Evolutionary conservation across 2,329 filamentous ascomycete genomes (phyloP).

Genomic region (Xylariomycetidae sp.): DNA sequence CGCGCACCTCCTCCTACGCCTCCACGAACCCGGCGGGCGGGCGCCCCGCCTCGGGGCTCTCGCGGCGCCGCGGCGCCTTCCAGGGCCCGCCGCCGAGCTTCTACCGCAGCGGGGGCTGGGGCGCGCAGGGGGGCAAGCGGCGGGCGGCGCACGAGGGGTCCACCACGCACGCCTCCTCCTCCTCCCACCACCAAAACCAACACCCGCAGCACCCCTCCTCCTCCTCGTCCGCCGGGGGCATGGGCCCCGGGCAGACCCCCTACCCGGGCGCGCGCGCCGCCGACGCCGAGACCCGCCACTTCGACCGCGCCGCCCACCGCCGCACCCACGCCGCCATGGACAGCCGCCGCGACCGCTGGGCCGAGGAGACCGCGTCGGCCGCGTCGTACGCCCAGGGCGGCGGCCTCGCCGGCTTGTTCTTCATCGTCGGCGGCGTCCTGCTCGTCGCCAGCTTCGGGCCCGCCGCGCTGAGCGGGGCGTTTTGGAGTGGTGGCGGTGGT

Average conservation of each 20-base stretch:
- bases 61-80: slow-evolving; percentile 68
- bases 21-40: slow-evolving; percentile 61
- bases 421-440: slow-evolving; percentile 44
- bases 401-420: slow-evolving; percentile 38
- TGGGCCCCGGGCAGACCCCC: slow-evolving; percentile 52
- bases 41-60: slow-evolving; percentile 75
- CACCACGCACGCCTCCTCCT: slow-evolving; percentile 10
- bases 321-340: slow-evolving; percentile 65
- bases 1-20: slow-evolving; percentile 44
- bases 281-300: slow-evolving; percentile 57
- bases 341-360: slow-evolving; percentile 35
- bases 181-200: not conserved
- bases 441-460: too few relatives aligned
- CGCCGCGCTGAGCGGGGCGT: slow-evolving; percentile 4
- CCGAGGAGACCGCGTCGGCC: slow-evolving; percentile 17
- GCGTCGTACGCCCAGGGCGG: slow-evolving; percentile 30
- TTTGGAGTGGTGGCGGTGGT: slow-evolving; percentile 19
- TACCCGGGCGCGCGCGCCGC: slow-evolving; percentile 29
- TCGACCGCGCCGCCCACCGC: slow-evolving; percentile 67
- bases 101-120: slow-evolving; percentile 77
- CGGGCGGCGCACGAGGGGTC: slow-evolving; percentile 44
- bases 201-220: not conserved
- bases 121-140: slow-evolving; percentile 54
- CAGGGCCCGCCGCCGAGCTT: slow-evolving; percentile 85
- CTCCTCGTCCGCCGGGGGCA: slow-evolving; percentile 34